A percentile compares a stretch with the other conserved stretches of the same genome.
Evolutionary conservation across 73 alveolate species (phyloP).

Genomic region (Tetrahymena malaccensis): DNA sequence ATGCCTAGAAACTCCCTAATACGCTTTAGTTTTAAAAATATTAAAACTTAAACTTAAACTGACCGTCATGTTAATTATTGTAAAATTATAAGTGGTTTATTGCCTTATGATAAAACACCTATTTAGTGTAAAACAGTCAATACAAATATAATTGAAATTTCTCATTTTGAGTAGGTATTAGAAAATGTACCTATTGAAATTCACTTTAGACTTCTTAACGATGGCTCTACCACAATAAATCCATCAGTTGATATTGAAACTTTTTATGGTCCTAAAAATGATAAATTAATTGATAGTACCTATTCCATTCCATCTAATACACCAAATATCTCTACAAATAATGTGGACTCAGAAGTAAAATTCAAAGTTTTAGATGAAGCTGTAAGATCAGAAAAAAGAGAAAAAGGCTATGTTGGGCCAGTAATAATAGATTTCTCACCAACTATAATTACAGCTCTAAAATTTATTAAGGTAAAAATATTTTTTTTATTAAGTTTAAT

Average conservation of each 20-base stretch:
- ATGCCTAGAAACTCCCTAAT: neutral
- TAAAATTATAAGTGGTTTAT: neutral
- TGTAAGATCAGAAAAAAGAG: neutral
- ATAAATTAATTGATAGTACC: neutral
- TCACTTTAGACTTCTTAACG: neutral
- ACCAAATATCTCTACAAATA: neutral
- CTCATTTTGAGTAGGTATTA: neutral
- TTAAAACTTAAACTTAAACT: neutral
- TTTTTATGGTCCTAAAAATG: neutral
- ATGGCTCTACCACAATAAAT: neutral
- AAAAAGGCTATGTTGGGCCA: neutral
- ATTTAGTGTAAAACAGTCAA: neutral
- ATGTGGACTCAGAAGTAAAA: neutral
- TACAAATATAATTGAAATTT: neutral
- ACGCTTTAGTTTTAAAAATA: neutral
- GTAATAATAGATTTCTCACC: neutral
- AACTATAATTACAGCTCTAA: neutral
- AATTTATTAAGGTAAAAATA: neutral
- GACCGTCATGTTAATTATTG: neutral
- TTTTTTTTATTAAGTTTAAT: neutral
- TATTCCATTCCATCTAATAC: neutral
- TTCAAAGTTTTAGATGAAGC: neutral
- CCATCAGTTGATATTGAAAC: neutral
- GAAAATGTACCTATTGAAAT: neutral
- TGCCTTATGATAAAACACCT: neutral